These are phyloP conservation scores for Chlamydomonas asymmetrica DNA, from an alignment of 139 green algal genomes.

Conservation along the genomic window DNA sequence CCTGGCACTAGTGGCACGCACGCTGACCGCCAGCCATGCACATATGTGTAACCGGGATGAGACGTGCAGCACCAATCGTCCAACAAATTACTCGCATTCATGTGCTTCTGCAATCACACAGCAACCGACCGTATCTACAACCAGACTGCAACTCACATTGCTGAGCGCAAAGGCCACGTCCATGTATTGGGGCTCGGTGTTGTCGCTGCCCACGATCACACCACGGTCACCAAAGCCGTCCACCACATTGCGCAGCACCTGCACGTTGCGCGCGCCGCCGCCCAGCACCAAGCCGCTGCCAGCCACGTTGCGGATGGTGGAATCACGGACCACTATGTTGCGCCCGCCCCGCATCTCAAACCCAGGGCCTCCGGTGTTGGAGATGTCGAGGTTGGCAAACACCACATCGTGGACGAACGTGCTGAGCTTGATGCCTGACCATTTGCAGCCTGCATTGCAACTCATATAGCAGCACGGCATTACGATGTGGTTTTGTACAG, in stretches of 20 bases:
- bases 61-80: no score
- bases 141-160: no score
- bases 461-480: not conserved
- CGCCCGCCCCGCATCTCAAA: conserved; percentile 3
- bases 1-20: no score
- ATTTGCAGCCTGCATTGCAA: conserved; percentile 4
- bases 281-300: conserved; percentile 5
- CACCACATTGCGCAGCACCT: conserved; percentile 19
- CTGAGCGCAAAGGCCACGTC: conserved; percentile 3
- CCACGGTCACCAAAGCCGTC: not conserved
- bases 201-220: not conserved
- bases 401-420: conserved; percentile 18
- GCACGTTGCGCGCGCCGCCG: conserved; percentile 10
- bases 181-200: conserved; percentile 11
- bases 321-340: not conserved
- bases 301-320: not conserved
- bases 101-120: not conserved
- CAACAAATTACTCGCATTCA: no score
- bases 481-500: no score
- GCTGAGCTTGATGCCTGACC: conserved; percentile 23
- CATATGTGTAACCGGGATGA: no score
- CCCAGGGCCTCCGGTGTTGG: not conserved
- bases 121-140: no score
- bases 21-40: no score
- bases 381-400: not conserved